phyloP scores from a whole-genome alignment of 352 stramenopile species.

The Globisporangium canariense region DNA sequence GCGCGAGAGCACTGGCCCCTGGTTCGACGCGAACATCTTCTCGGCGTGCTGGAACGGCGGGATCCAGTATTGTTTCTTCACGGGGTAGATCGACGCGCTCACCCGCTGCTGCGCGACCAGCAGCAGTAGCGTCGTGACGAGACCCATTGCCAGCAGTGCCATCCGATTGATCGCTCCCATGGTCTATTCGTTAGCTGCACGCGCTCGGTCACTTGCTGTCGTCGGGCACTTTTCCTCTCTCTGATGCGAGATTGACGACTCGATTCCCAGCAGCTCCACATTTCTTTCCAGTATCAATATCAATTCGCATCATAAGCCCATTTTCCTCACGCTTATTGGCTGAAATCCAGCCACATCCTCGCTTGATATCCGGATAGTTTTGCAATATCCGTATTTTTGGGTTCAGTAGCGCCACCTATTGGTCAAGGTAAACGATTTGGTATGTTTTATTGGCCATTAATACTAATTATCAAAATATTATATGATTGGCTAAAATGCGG shows the following conservation, averaged over 20 bases:
- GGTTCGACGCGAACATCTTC: constrained; percentile 81
- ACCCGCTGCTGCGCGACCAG: not conserved
- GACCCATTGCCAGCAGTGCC: not conserved
- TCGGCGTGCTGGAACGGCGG: constrained; percentile 80
- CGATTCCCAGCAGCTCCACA: not conserved
- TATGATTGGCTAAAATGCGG: constrained; percentile 25
- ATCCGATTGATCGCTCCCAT: constrained; percentile 7
- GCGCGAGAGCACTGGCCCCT: constrained; percentile 63
- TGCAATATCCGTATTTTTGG: not conserved
- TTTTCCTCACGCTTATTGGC: constrained; percentile 5
- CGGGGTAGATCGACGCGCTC: constrained; percentile 61
- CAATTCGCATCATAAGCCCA: not conserved
- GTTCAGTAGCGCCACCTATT: not conserved
- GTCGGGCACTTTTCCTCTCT: not conserved
- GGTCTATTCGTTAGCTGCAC: not conserved
- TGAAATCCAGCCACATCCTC: constrained; percentile 6
- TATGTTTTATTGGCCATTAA: constrained; percentile 17
- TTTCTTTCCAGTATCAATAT: constrained; percentile 12
- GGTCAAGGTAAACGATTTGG: not conserved
- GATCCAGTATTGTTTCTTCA: constrained; percentile 71
- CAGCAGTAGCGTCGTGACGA: not conserved
- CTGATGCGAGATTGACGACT: constrained; percentile 1
- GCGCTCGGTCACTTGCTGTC: not conserved
- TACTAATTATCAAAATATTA: not conserved
- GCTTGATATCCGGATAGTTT: not conserved